These are phyloP conservation scores for Polysphondylium violaceum DNA, from an alignment of 78 protist genomes.

Conservation along the genomic window DNA sequence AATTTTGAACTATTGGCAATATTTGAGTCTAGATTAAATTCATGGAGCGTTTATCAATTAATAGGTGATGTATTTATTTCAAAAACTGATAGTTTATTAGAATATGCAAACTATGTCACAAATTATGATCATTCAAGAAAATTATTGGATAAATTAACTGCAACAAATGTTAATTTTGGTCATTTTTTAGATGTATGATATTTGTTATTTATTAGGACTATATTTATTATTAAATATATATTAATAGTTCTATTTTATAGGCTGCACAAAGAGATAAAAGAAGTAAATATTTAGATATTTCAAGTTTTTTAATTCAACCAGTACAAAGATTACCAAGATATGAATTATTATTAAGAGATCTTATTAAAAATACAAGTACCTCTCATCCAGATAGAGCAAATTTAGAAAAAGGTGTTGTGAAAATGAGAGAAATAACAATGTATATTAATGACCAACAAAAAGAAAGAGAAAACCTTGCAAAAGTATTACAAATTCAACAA, in stretches of 20 bases:
- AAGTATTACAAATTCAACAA: constrained; percentile 41
- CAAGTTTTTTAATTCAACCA: constrained; percentile 36
- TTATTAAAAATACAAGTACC: neutral
- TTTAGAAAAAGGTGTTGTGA: constrained; percentile 3
- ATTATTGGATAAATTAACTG: constrained; percentile 6
- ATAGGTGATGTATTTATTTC: constrained; percentile 30
- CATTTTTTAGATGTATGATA: constrained; percentile 16
- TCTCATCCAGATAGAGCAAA: neutral
- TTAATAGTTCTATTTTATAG: too few relatives aligned
- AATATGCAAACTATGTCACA: constrained; percentile 34
- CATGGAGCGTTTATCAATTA: constrained; percentile 7
- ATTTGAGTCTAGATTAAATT: neutral
- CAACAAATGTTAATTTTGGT: constrained; percentile 6
- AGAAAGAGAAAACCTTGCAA: constrained; percentile 26
- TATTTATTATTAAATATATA: too few relatives aligned
- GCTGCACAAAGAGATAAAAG: constrained; percentile 46
- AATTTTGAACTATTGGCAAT: neutral
- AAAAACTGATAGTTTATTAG: constrained; percentile 28
- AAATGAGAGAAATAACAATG: constrained; percentile 39
- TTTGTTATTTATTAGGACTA: too few relatives aligned
- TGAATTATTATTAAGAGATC: constrained; percentile 18
- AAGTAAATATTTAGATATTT: constrained; percentile 36
- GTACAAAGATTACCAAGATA: constrained; percentile 48
- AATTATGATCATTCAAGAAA: constrained; percentile 23
- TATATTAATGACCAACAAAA: constrained; percentile 45